phyloP scores from a whole-genome alignment of 2,329 filamentous ascomycete genomes.

The Trichoderma harzianum region DNA sequence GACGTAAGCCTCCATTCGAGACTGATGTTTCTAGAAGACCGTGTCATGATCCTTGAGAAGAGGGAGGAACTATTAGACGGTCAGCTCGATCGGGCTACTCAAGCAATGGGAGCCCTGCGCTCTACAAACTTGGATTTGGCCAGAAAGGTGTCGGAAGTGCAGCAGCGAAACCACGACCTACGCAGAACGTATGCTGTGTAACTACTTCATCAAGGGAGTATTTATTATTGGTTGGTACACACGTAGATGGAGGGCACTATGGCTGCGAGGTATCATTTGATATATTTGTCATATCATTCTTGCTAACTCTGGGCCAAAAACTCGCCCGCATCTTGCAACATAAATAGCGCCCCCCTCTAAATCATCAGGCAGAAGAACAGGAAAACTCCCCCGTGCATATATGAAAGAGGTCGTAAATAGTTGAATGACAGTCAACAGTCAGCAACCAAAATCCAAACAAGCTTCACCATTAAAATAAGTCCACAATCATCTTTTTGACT shows the following conservation, averaged over 20 bases:
- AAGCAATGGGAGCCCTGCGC: not conserved
- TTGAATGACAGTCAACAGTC: not conserved
- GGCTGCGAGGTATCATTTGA: not conserved
- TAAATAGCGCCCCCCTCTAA: not conserved
- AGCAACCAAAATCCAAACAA: not conserved
- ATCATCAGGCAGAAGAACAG: not conserved
- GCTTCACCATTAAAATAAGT: not conserved
- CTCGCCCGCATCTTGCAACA: not conserved
- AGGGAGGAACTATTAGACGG: constrained; percentile 2
- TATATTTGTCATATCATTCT: constrained; percentile 5
- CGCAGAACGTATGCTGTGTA: constrained; percentile 5
- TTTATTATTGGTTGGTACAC: not conserved
- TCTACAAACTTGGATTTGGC: constrained; percentile 11
- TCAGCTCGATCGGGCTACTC: not conserved
- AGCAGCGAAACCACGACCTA: constrained; percentile 13
- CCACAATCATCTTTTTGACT: not conserved
- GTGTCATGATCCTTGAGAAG: constrained; percentile 9
- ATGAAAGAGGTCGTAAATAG: not conserved
- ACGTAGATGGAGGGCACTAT: not conserved
- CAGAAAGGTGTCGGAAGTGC: constrained; percentile 14
- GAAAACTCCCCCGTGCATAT: not conserved
- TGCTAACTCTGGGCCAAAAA: not conserved
- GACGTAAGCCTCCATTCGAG: not conserved
- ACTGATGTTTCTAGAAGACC: constrained; percentile 13
- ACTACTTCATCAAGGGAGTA: not conserved